Percentiles rank a stretch among this genome's conserved stretches.
Evolutionary conservation across 2,329 filamentous ascomycete genomes (phyloP).

Genomic region (Orbilia quercus): DNA sequence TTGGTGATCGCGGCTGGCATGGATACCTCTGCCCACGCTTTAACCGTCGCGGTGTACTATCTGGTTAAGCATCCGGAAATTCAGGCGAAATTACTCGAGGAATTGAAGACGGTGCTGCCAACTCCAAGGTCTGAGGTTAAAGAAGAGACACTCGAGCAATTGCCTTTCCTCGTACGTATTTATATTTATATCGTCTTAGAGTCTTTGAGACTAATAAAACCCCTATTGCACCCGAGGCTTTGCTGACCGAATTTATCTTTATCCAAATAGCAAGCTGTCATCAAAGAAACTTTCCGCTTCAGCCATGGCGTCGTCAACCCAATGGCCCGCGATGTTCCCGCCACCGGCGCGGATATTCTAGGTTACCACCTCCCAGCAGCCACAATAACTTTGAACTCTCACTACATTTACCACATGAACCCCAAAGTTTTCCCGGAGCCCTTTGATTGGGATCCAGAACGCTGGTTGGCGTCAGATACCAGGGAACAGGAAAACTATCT

Average conservation of each 20-base stretch:
- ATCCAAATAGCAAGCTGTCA: slow-evolving; percentile 21
- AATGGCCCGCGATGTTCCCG: slow-evolving; percentile 33
- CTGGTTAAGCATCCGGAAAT: slow-evolving; percentile 23
- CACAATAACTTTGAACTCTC: slow-evolving; percentile 35
- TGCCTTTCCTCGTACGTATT: slow-evolving; percentile 33
- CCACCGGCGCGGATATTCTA: slow-evolving; percentile 30
- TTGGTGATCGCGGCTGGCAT: slow-evolving; percentile 32
- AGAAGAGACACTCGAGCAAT: slow-evolving; percentile 31
- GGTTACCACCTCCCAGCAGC: slow-evolving; percentile 34
- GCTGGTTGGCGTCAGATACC: slow-evolving; percentile 34
- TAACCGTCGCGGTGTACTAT: slow-evolving; percentile 33
- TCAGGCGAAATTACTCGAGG: slow-evolving; percentile 27
- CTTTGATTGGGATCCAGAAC: slow-evolving; percentile 34
- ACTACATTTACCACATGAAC: slow-evolving; percentile 49
- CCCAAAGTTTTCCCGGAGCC: slow-evolving; percentile 39
- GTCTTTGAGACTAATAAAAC: too few species aligned
- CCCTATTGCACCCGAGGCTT: slow-evolving; percentile 1
- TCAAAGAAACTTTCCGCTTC: slow-evolving; percentile 45
- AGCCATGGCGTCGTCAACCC: slow-evolving; percentile 28
- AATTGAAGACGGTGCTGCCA: slow-evolving; percentile 33
- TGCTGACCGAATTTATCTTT: background rate
- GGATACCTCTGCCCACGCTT: slow-evolving; percentile 33
- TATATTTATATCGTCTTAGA: background rate
- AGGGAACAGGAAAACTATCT: slow-evolving; percentile 39
- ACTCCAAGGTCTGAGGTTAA: slow-evolving; percentile 27